A percentile compares a stretch with the other conserved stretches of the same genome.
Conservation (phyloP, 2,329 filamentous ascomycete species). For the Venturia effusa region DNA sequence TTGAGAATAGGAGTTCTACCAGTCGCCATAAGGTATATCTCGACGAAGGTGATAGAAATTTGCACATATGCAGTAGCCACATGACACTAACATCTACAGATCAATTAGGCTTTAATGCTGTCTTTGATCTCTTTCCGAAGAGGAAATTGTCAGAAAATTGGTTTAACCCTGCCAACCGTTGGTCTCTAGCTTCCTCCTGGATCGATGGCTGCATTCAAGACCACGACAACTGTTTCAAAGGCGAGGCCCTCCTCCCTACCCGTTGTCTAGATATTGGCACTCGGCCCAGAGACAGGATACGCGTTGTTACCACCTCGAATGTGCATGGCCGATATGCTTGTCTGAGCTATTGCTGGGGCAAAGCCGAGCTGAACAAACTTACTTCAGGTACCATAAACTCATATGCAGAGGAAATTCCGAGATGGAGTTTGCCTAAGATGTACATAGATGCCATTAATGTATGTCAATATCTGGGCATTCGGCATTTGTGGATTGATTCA, state of each 20-base stretch:
- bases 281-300: background rate
- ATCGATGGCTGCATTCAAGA: background rate
- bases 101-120: background rate
- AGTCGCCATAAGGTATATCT: background rate
- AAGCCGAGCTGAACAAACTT: background rate
- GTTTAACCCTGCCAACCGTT: background rate
- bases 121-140: background rate
- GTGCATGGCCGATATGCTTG: background rate
- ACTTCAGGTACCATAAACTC: background rate
- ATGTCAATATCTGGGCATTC: constrained; percentile 1
- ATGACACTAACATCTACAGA: background rate
- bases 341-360: constrained; percentile 11
- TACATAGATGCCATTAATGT: background rate
- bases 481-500: constrained; percentile 10
- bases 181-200: background rate
- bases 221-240: background rate
- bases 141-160: background rate
- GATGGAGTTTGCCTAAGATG: background rate
- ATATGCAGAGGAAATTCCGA: background rate
- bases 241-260: background rate
- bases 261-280: background rate
- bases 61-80: background rate
- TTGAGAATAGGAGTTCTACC: background rate
- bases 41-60: background rate
- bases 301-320: background rate